Evolutionary conservation across 805 yeast genomes (phyloP).

Genomic region (Candida germanica): DNA sequence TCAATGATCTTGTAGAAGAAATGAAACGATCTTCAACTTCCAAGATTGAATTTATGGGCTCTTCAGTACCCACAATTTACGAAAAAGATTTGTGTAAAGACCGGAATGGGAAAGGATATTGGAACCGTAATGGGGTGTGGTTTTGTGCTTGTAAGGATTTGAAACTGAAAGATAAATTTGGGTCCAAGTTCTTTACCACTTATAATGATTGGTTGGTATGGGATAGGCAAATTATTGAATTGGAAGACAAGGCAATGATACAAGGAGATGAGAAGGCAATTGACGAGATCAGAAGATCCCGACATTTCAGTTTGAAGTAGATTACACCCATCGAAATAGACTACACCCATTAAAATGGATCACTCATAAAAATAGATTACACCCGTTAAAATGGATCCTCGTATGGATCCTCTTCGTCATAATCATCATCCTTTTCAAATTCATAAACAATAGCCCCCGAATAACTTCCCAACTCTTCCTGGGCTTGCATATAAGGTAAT

Average conservation of each 20-base stretch:
- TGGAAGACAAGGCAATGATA: slow-evolving; percentile 6
- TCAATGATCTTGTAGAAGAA: slow-evolving; percentile 16
- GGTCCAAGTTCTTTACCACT: slow-evolving; percentile 14
- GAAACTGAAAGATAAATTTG: slow-evolving; percentile 6
- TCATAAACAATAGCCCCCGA: slow-evolving; percentile 97
- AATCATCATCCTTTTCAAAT: slow-evolving; percentile 95
- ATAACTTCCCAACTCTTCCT: slow-evolving; percentile 49
- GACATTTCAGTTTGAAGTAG: slow-evolving; percentile 1
- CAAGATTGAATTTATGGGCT: slow-evolving; percentile 14
- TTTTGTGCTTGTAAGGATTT: slow-evolving; percentile 15
- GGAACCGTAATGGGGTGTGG: slow-evolving; percentile 20
- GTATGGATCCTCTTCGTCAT: slow-evolving; percentile 96
- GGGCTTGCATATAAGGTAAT: slow-evolving; percentile 90
- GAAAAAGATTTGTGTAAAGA: slow-evolving; percentile 14
- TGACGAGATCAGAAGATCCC: slow-evolving; percentile 3
- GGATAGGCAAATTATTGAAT: slow-evolving; percentile 12
- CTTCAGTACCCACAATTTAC: slow-evolving; percentile 17
- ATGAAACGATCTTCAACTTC: slow-evolving; percentile 8
- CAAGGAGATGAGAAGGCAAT: slow-evolving; percentile 5
- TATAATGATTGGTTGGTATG: slow-evolving; percentile 20
- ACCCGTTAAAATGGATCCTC: slow-evolving; percentile 91
- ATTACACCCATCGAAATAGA: not conserved
- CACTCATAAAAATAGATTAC: not conserved
- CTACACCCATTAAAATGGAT: slow-evolving; percentile 79
- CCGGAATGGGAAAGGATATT: slow-evolving; percentile 15